Percentiles rank a stretch among this genome's conserved stretches.
Evolutionary conservation across 257 asterid genomes (phyloP).

Genomic region (Linaria vulgaris): DNA sequence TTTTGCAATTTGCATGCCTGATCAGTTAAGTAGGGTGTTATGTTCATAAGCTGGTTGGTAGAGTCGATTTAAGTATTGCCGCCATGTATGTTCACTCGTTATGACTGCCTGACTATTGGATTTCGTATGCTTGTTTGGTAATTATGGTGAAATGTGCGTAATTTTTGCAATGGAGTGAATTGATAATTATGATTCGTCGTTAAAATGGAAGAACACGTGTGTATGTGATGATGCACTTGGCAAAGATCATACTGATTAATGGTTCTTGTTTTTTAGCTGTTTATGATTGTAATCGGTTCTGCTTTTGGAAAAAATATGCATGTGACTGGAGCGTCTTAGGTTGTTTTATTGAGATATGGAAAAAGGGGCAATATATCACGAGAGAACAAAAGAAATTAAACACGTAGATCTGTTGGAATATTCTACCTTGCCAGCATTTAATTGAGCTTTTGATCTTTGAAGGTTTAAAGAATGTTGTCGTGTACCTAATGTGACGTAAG

Average conservation of each 20-base stretch:
- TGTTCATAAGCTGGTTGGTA: not conserved
- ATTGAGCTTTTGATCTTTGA: constrained; percentile 8
- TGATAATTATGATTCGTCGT: not conserved
- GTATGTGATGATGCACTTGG: not conserved
- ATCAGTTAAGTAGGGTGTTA: not conserved
- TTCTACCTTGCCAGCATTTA: constrained; percentile 17
- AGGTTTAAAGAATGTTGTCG: constrained; percentile 20
- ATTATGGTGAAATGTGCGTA: not conserved
- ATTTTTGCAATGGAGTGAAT: not conserved
- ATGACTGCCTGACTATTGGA: not conserved
- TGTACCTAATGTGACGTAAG: constrained; percentile 5
- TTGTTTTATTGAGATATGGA: constrained; percentile 3
- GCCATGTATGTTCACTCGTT: not conserved
- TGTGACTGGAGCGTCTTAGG: constrained; percentile 7
- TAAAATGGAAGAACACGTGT: constrained; percentile 3
- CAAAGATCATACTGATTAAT: not conserved
- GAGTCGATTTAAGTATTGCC: too few species aligned
- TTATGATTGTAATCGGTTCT: constrained; percentile 2
- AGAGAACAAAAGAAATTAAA: not conserved
- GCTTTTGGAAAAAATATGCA: not conserved
- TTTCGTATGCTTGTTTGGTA: too few species aligned
- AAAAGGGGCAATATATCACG: not conserved
- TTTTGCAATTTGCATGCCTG: not conserved
- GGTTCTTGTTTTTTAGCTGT: constrained; percentile 5
- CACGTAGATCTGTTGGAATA: not conserved